Conservation (phyloP, 306 rosid species). For the Cicer chorassanicum region DNA sequence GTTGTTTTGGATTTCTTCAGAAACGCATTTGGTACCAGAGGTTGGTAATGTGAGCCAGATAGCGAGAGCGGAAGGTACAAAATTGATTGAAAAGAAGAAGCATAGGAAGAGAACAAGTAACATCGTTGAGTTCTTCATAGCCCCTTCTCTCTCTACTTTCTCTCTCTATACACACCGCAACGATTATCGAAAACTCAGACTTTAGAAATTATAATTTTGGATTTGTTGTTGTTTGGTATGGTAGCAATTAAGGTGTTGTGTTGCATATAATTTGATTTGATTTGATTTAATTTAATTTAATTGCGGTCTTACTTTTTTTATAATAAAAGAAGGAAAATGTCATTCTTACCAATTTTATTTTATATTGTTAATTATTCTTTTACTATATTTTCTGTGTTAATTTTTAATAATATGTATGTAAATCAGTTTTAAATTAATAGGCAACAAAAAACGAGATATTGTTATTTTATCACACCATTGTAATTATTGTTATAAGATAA, state of each 20-base stretch:
- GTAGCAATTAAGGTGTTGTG: too few species aligned
- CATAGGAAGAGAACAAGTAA: conserved; percentile 12
- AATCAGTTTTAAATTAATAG: too few species aligned
- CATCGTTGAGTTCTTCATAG: conserved; percentile 45
- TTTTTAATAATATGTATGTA: too few species aligned
- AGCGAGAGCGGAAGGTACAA: conserved; percentile 46
- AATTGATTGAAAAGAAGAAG: conserved; percentile 43
- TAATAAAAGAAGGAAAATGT: too few species aligned
- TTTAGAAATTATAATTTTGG: not conserved
- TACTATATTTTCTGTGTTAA: too few species aligned
- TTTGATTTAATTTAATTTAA: not conserved
- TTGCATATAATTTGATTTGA: too few species aligned
- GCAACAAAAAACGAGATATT: too few species aligned
- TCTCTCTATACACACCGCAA: not conserved
- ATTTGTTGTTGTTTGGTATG: not conserved
- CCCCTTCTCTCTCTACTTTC: conserved; percentile 15
- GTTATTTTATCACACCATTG: too few species aligned
- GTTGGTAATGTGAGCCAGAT: conserved; percentile 69
- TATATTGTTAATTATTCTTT: too few species aligned
- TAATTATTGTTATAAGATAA: too few species aligned
- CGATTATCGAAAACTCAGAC: not conserved
- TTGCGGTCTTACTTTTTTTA: not conserved
- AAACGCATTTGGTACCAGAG: conserved; percentile 82
- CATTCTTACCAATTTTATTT: too few species aligned
- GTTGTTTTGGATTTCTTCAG: conserved; percentile 93